A percentile compares a stretch with the other conserved stretches of the same genome.
These are phyloP conservation scores for Pascua sp. DNA, from an alignment of 1,284 basidiomycete genomes.

Conservation along the genomic window DNA sequence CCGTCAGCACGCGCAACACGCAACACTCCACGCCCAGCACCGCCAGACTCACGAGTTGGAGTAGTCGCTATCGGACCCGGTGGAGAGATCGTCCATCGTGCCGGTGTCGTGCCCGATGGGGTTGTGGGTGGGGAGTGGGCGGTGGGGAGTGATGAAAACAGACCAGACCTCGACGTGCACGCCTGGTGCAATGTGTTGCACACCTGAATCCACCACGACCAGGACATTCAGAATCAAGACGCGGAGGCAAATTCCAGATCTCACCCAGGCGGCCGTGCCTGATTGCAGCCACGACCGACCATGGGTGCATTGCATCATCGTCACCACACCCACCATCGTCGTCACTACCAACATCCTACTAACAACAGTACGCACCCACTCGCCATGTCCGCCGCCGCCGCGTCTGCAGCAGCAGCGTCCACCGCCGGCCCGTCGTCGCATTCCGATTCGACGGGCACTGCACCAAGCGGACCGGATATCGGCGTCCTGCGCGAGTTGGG, in stretches of 20 bases:
- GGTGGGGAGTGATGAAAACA: not conserved
- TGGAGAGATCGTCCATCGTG: conserved; percentile 49
- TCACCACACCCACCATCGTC: not conserved
- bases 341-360: not conserved
- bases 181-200: not conserved
- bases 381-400: conserved; percentile 22
- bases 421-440: conserved; percentile 46
- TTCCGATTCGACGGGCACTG: conserved; percentile 16
- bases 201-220: not conserved
- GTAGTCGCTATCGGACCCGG: conserved; percentile 50
- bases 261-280: not conserved
- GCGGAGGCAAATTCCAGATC: not conserved
- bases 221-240: not conserved
- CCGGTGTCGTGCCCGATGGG: not conserved
- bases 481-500: conserved; percentile 70
- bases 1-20: not conserved
- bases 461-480: conserved; percentile 57
- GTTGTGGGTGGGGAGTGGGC: not conserved
- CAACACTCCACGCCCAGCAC: too few relatives aligned
- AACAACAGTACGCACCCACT: not conserved
- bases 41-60: conserved; percentile 43
- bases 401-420: conserved; percentile 36
- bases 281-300: not conserved
- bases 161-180: not conserved
- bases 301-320: not conserved